These are phyloP conservation scores for Rutstroemia sydowiana DNA, from an alignment of 2,329 filamentous ascomycete genomes.

Conservation along the genomic window DNA sequence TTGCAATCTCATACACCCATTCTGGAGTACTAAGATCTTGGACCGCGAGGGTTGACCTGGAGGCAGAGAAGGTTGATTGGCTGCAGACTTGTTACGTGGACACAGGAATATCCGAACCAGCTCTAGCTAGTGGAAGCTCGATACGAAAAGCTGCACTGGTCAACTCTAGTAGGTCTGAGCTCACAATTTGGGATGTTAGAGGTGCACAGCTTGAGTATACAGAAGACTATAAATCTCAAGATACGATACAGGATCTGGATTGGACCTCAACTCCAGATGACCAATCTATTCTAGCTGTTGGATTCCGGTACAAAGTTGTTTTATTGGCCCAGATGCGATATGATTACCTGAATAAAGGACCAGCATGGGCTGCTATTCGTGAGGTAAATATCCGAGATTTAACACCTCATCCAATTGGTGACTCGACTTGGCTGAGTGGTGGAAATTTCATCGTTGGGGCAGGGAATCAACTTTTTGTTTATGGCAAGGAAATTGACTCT, in stretches of 20 bases:
- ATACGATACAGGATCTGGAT: constrained; percentile 78
- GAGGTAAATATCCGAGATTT: constrained; percentile 75
- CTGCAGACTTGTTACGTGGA: constrained; percentile 74
- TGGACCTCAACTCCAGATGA: constrained; percentile 90
- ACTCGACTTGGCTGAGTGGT: constrained; percentile 83
- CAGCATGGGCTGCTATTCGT: constrained; percentile 81
- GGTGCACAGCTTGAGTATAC: constrained; percentile 76
- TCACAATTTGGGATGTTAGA: constrained; percentile 88
- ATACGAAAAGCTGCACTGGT: constrained; percentile 83
- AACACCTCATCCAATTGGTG: constrained; percentile 84
- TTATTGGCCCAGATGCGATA: constrained; percentile 83
- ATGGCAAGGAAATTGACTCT: constrained; percentile 66
- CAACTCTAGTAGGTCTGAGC: constrained; percentile 60
- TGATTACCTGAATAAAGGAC: constrained; percentile 80
- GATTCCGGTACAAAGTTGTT: constrained; percentile 78
- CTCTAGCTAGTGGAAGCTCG: constrained; percentile 76
- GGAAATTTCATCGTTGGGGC: constrained; percentile 82
- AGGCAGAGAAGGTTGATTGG: constrained; percentile 64
- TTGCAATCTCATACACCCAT: constrained; percentile 77
- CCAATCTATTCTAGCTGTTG: constrained; percentile 85
- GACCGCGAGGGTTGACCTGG: constrained; percentile 66
- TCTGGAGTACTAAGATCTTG: constrained; percentile 73
- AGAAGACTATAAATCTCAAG: constrained; percentile 63
- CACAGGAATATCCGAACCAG: constrained; percentile 64
- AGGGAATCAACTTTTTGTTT: constrained; percentile 84